A percentile compares a stretch with the other conserved stretches of the same genome.
Conservation (phyloP, 345 rosid species). For the Turnera subulata region DNA sequence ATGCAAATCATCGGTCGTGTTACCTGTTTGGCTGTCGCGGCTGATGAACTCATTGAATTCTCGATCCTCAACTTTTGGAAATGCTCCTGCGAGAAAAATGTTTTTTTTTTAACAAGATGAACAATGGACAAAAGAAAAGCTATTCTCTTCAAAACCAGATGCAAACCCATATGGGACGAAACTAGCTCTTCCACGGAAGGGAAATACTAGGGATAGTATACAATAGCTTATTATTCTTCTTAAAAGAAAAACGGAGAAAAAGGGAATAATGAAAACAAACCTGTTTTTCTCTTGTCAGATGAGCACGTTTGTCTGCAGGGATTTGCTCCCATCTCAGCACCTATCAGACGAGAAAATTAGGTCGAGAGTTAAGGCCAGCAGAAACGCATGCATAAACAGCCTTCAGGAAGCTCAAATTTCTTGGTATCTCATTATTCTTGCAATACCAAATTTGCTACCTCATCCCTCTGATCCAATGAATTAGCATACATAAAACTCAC, state of each 20-base stretch:
- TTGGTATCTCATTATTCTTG: background rate
- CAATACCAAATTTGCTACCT: too few relatives aligned
- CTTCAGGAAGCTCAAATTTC: background rate
- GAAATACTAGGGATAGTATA: too few relatives aligned
- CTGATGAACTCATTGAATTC: constrained; percentile 79
- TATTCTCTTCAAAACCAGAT: too few relatives aligned
- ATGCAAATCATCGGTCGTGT: background rate
- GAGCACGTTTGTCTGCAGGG: constrained; percentile 85
- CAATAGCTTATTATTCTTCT: too few relatives aligned
- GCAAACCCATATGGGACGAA: too few relatives aligned
- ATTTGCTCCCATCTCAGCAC: constrained; percentile 86
- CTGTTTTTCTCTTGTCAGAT: constrained; percentile 87
- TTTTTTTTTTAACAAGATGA: background rate
- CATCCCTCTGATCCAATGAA: too few relatives aligned
- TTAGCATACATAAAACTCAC: constrained; percentile 20
- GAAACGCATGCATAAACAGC: background rate
- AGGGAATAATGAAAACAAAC: constrained; percentile 26
- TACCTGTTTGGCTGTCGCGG: constrained; percentile 87
- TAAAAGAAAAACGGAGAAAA: too few relatives aligned
- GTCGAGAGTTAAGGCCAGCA: constrained; percentile 1
- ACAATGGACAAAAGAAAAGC: too few relatives aligned
- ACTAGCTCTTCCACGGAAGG: too few relatives aligned
- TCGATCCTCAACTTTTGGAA: constrained; percentile 78
- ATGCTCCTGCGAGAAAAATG: constrained; percentile 51
- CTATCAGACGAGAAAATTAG: constrained; percentile 29